Evolutionary conservation across 805 yeast species (phyloP), one percentile per base, ranked within the genome.

Genomic region (Saturnispora diversa): DNA sequence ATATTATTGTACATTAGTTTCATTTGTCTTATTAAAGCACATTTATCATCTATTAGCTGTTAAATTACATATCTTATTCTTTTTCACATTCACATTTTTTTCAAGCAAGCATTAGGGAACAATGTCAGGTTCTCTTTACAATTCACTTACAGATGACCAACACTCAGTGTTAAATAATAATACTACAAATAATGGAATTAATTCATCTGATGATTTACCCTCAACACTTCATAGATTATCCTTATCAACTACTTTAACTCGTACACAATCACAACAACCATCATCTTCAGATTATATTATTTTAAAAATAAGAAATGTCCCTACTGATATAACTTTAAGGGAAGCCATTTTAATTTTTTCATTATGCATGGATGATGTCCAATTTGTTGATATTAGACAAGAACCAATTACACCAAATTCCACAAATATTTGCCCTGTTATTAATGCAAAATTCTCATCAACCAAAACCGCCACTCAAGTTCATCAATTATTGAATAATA

Each of bases 311-410:
- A 64, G 65, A 49, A 80, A 79, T 52, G 53, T 80, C 10, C 92
- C 94, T 7, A 49, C 60, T 4, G 86, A 83, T 59, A 63, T 82
- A 22, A 58, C 83, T 2, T 48, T 68, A 26, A 70, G 92, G 56
- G 94, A 83, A 56, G 78, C 84, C 2, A 66, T 72, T 36, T 65
- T 80, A 12, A 68, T 83, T 6, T 83, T 83, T 55, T 72, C 90
- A 5, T 61, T 83, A 40, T 83, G 84, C n/a, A 61, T 67, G 46
- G 85, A 80, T 49, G 80, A 79, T 35, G 47, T 69, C 26, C 34
- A 57, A 51, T 50, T 62, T 62, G 51, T 73, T 26, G 62, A 59
- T 43, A 49, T 59, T 16, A 47, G 52, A 27, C 68, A 37, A 58
- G 70, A 49, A 47, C 44, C 51, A 13, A 44, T 42, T 2, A 46